Conservation (phyloP, 768 basidiomycete species). For the Panus rudis region DNA sequence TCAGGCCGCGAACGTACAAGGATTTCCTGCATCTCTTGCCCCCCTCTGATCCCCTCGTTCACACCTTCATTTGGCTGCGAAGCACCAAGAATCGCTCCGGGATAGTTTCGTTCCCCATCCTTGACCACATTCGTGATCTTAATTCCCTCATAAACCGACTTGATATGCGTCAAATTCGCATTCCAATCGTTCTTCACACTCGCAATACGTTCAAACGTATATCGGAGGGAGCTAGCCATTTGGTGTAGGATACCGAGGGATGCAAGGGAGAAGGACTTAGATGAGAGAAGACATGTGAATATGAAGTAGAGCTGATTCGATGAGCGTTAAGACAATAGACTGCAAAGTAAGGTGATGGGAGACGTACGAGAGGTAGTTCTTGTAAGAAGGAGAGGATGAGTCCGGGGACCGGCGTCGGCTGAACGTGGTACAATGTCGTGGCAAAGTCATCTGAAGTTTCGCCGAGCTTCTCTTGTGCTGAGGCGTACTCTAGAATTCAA, state of each 20-base stretch:
- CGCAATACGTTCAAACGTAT: not conserved
- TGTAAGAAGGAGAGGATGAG: not conserved
- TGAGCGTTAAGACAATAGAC: not conserved
- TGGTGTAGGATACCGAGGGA: slow-evolving; percentile 3
- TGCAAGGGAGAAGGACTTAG: slow-evolving; percentile 1
- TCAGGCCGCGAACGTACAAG: not conserved
- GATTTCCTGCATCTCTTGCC: not conserved
- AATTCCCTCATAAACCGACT: not conserved
- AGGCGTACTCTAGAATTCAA: not conserved
- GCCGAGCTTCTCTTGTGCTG: not conserved
- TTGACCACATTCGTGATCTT: not conserved
- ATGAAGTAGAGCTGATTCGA: not conserved
- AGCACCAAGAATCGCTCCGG: not conserved
- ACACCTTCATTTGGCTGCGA: not conserved
- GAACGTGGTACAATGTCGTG: not conserved
- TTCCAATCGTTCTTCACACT: not conserved
- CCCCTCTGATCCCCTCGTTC: not conserved
- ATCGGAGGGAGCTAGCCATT: not conserved
- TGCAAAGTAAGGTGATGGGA: not conserved
- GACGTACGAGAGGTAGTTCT: slow-evolving; percentile 1
- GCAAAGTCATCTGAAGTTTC: not conserved
- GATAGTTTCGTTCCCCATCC: not conserved
- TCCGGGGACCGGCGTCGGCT: not conserved
- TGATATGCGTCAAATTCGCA: not conserved
- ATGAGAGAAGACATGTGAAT: not conserved